Conservation (phyloP, 768 basidiomycete species). For the Lepiota subincarnata region DNA sequence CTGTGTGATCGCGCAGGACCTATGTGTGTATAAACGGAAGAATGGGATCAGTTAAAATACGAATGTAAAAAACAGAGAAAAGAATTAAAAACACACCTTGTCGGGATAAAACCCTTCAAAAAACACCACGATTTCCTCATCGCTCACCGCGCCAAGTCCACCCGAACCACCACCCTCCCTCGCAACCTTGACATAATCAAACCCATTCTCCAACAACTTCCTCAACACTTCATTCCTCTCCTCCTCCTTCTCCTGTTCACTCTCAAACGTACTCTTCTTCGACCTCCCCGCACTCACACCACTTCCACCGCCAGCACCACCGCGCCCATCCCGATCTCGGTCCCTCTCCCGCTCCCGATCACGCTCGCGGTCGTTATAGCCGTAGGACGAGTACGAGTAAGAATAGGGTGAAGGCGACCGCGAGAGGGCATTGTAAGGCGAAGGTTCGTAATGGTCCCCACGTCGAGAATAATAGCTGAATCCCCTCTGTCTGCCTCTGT, state of each 20-base stretch:
- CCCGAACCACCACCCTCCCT: conserved; percentile 36
- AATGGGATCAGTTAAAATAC: too few relatives aligned
- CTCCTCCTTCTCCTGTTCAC: conserved; percentile 32
- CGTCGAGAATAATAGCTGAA: conserved; percentile 8
- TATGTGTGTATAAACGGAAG: conserved; percentile 25
- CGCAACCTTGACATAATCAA: conserved; percentile 62
- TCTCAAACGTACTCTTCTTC: conserved; percentile 16
- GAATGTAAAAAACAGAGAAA: conserved; percentile 9
- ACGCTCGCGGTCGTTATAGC: conserved; percentile 12
- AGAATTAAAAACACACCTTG: conserved; percentile 40
- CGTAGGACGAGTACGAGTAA: conserved; percentile 3
- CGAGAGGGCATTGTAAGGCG: conserved; percentile 3
- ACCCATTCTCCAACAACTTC: conserved; percentile 56
- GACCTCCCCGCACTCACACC: neutral
- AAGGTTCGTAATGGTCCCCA: conserved; percentile 10
- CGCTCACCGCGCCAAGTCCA: conserved; percentile 45
- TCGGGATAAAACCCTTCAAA: conserved; percentile 71
- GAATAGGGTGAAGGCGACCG: conserved; percentile 11
- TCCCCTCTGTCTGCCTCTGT: conserved; percentile 6
- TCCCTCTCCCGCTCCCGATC: conserved; percentile 7
- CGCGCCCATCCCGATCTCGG: neutral
- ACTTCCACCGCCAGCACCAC: conserved; percentile 1
- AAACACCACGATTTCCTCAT: conserved; percentile 65
- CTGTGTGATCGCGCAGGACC: conserved; percentile 67
- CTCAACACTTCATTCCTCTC: conserved; percentile 38